phyloP scores from a whole-genome alignment of 2,329 filamentous ascomycete species.

The Fusarium scirpi region DNA sequence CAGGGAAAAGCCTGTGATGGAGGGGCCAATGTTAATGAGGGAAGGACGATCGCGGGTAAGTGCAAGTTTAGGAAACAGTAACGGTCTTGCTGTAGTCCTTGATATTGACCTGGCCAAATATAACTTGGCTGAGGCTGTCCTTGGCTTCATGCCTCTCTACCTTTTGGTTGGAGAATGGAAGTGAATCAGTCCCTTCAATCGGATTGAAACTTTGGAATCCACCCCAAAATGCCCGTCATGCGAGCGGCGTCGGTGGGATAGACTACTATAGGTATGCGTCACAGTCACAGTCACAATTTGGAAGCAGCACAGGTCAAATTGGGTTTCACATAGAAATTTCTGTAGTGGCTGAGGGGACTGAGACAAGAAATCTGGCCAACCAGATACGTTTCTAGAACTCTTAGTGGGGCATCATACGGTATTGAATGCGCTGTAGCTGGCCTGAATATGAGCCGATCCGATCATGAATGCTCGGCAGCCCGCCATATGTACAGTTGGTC shows the following conservation, averaged over 20 bases:
- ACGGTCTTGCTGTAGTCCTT: conserved; percentile 30
- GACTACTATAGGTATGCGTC: conserved; percentile 26
- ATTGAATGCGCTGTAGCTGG: conserved; percentile 12
- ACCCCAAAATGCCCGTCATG: conserved; percentile 35
- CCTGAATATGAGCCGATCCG: not conserved
- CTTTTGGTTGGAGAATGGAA: conserved; percentile 35
- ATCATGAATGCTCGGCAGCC: not conserved
- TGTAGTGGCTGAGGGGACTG: not conserved
- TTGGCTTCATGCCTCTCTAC: conserved; percentile 45
- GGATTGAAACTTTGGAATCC: conserved; percentile 31
- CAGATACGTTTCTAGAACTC: not conserved
- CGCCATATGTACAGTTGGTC: not conserved
- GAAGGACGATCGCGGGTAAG: conserved; percentile 15
- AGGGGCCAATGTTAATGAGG: conserved; percentile 28
- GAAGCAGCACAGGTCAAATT: conserved; percentile 9
- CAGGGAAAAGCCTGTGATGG: conserved; percentile 41
- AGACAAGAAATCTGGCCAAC: not conserved
- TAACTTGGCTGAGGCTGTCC: conserved; percentile 41
- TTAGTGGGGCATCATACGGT: conserved; percentile 5
- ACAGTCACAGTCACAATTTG: conserved; percentile 34
- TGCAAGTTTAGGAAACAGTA: conserved; percentile 11
- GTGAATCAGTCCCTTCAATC: conserved; percentile 35
- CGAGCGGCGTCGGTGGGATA: conserved; percentile 27
- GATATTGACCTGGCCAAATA: conserved; percentile 37
- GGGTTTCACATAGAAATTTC: conserved; percentile 23